Conservation (phyloP, 2,329 filamentous ascomycete genomes). For the Ambrosiella xylebori region DNA sequence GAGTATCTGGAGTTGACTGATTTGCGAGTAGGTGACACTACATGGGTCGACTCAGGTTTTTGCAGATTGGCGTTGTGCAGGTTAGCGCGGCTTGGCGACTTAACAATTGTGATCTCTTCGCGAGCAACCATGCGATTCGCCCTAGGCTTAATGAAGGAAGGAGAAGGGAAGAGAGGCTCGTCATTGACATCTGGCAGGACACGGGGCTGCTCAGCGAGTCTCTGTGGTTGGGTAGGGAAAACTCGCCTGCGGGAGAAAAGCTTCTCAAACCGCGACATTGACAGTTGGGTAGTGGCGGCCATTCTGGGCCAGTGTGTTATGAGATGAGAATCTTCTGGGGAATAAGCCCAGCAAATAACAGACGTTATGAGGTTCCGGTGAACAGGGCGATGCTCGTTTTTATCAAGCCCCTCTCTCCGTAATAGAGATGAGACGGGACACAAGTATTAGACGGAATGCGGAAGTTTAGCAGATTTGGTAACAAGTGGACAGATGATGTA, state of each 20-base stretch:
- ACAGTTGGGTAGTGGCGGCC: constrained; percentile 8
- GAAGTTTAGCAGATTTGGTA: background rate
- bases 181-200: constrained; percentile 12
- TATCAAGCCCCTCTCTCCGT: background rate
- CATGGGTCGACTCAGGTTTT: constrained; percentile 10
- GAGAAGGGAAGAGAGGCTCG: constrained; percentile 29
- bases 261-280: constrained; percentile 26
- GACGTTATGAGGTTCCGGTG: background rate
- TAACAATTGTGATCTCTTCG: constrained; percentile 25
- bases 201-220: constrained; percentile 8
- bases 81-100: constrained; percentile 16
- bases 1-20: constrained; percentile 8
- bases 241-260: constrained; percentile 31
- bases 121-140: constrained; percentile 39
- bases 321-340: background rate
- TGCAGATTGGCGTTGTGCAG: constrained; percentile 5
- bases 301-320: background rate
- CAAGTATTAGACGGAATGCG: background rate
- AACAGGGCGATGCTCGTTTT: background rate
- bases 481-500: background rate
- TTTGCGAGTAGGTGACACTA: constrained; percentile 11
- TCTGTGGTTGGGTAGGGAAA: constrained; percentile 15
- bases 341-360: background rate
- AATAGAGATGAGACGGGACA: background rate
- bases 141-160: constrained; percentile 39